Percentiles rank a stretch among this genome's conserved stretches.
These are phyloP conservation scores for Candida krabiensis DNA, from an alignment of 805 yeast genomes.

Conservation along the genomic window DNA sequence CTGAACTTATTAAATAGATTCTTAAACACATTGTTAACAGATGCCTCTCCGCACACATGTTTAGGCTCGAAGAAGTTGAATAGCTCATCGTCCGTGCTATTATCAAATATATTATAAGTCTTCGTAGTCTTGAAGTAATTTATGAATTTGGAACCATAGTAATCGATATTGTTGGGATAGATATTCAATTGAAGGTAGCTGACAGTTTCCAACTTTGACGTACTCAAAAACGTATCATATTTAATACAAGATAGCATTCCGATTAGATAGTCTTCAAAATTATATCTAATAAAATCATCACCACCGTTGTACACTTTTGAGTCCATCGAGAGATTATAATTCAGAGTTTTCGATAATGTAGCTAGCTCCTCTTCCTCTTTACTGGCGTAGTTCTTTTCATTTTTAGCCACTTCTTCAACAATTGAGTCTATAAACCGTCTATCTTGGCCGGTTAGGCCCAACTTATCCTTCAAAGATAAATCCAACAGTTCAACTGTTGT, in stretches of 20 bases:
- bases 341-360: constrained; percentile 26
- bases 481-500: constrained; percentile 46
- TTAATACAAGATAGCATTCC: constrained; percentile 74
- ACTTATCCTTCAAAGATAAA: constrained; percentile 40
- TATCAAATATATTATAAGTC: constrained; percentile 55
- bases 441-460: constrained; percentile 59
- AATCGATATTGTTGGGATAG: constrained; percentile 24
- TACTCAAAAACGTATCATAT: constrained; percentile 55
- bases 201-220: constrained; percentile 29
- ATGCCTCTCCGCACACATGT: constrained; percentile 23
- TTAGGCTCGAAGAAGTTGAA: constrained; percentile 44
- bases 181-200: constrained; percentile 21
- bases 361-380: constrained; percentile 33
- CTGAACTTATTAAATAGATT: not conserved
- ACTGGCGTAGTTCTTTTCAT: constrained; percentile 19
- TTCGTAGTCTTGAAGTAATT: constrained; percentile 53
- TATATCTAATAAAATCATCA: constrained; percentile 85
- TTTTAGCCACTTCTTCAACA: constrained; percentile 45
- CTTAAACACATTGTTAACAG: constrained; percentile 11
- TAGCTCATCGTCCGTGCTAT: constrained; percentile 64
- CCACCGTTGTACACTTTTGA: constrained; percentile 54
- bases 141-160: constrained; percentile 39
- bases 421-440: constrained; percentile 71
- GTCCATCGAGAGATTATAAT: constrained; percentile 40
- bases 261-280: constrained; percentile 86